Evolutionary conservation across 768 basidiomycete genomes (phyloP), one percentile per base, ranked within the genome.

Genomic region (Thelephora ganbajun): DNA sequence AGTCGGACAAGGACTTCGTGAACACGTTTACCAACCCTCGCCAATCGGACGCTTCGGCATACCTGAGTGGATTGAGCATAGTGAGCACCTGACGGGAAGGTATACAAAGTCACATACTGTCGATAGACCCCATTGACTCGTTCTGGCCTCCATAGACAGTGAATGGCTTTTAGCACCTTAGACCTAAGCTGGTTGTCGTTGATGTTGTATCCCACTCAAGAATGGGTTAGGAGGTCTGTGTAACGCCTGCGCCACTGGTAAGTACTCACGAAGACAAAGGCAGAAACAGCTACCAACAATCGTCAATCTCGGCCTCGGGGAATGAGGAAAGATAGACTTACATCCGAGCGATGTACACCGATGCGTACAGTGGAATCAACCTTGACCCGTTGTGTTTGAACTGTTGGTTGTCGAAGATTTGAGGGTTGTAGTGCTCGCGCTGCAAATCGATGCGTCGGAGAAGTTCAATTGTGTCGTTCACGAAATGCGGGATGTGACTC

Each of bases 251-350:
- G 5, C 9, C 26, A 9, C 26, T 9, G 26, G 45, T n/a, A 2
- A 12, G 7, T 30, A 66, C 72, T 42, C 56, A 78, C 78, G 51
- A 26, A 78, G 55, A 47, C 69, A 71, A 6, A 78, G 52, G 7
- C 66, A 63, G 50, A 66, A 62, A 53, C 72, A 77, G 19, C 77
- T 78, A 39, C 26, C 26, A 30, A 9, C 9, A 4, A 30, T 30
- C 9, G 26, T 30, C 9, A 30, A 30, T 9, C 26, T 30, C 9
- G 26, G 26, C 26, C 5, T 30, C 9, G 26, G 9, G 26, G 4
- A 9, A 30, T 4, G 26, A 30, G 26, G 26, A 30, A 30, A 4
- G 26, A 30, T 30, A 4, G 9, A 30, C 26, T 9, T 30, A 30
- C 26, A 30, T 30, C 26, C 26, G 26, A 30, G 26, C 26, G 26